Evolutionary conservation across 495 filamentous ascomycete genomes (phyloP), one percentile per base, ranked within the genome.

Genomic region (Sordaria brevicollis): DNA sequence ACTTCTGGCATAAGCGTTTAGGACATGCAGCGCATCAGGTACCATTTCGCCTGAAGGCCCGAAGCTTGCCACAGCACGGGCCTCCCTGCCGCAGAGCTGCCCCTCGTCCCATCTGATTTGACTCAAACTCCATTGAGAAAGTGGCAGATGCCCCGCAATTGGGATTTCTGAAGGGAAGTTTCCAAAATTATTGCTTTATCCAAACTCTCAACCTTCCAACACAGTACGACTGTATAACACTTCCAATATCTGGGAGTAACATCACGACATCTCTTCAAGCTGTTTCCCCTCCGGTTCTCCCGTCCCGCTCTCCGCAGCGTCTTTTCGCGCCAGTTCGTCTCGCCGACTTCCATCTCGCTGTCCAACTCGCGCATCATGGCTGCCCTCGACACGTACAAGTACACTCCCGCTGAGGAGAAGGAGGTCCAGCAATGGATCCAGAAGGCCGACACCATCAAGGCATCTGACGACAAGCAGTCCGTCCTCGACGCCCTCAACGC

Each of bases 341-440:
- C 49, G 49, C 68, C 68, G 15, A 69, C 43, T 65, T 36, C 33
- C 41, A 66, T 65, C 49, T 57, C 49, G 49, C 21, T 57, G 49
- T 29, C 21, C 49, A 57, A 57, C 49, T 57, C 49, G 49, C 71
- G 73, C 73, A 81, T 75, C 76, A 87, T 87, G 85, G 78, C 84
- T 38, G 87, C 93, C 74, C 92, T 94, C 83, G 83, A 88, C 67
- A 78, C 84, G 70, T 85, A 85, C 74, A 88, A 86, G 72, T 96
- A 94, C 80, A 88, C 87, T 68, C 83, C 87, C 72, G 82, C 86
- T 70, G 94, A 99, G 80, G 87, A 91, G 78, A 87, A 91, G 33
- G 93, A 96, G 79, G 90, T 96, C 78, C 87, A 90, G 76, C 89
- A 94, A 84, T 97, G 93, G 94, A 83, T 96, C 74, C 87, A 86